Evolutionary conservation across 805 yeast species (phyloP), one percentile per base, ranked within the genome.

Genomic region (Wickerhamiella bombiphila): DNA sequence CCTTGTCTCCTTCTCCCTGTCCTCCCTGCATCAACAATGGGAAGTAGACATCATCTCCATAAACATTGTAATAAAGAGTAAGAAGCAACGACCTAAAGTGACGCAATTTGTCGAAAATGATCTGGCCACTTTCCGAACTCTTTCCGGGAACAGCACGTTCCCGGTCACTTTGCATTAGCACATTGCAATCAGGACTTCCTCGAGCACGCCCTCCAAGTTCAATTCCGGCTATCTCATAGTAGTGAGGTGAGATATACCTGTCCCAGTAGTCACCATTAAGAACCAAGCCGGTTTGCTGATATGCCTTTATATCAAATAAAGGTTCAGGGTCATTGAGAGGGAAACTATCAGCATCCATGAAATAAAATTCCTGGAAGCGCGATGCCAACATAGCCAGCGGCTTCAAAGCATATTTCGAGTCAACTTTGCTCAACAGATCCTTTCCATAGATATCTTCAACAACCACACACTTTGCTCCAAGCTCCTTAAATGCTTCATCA

Each of bases 221-320:
- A 11, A 73, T 60, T 2, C 73, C 80, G 0, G 81, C 81, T 45
- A 82, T 73, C 22, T 71, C 69, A 56, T 78, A 82, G 49, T 69
- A 77, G 28, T 60, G 59, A 4, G 94, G 93, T 1, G 80, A 70
- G 1, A 86, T 80, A 5, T 86, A 74, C 46, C 94, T 67, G 55
- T 76, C 70, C 94, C 94, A 82, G 55, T 75, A 82, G 57, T 82
- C 94, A 1, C 93, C 93, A 88, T 93, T 82, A 19, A 74, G 55
- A 19, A 75, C 58, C 54, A 72, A 57, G 41, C 76, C 72, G 41
- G 63, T 58, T 9, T 64, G 54, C 14, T 50, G 44, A 57, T 69
- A 81, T 1, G 81, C 74, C 32, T 73, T 72, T 9, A 68, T 56
- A 3, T 59, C 60, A 53, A 82, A 78, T 17, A 80, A 52, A 15